Conservation (phyloP, 139 green algal species). For the Coccomyxa sp. region DNA sequence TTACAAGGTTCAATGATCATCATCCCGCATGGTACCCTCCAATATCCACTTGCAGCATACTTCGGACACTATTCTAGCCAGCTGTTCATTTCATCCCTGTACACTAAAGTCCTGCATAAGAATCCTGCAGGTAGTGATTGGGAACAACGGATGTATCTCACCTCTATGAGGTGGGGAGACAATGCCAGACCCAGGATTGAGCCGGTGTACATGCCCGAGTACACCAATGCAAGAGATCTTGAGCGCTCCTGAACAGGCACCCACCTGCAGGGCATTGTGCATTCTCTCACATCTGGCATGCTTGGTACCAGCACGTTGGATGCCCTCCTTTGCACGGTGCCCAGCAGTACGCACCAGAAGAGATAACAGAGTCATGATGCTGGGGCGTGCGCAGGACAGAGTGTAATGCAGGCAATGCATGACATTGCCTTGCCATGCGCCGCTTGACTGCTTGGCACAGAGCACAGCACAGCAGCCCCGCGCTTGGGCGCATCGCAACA, state of each 20-base stretch:
- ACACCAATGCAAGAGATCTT: slow-evolving; percentile 88
- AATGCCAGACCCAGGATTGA: slow-evolving; percentile 80
- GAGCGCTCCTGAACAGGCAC: slow-evolving; percentile 83
- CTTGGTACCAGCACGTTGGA: too few species aligned
- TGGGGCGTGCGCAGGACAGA: neutral
- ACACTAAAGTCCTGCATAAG: neutral
- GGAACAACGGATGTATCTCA: slow-evolving; percentile 1
- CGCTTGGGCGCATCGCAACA: too few species aligned
- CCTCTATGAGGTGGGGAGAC: slow-evolving; percentile 71
- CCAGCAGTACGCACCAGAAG: too few species aligned
- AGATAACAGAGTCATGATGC: too few species aligned
- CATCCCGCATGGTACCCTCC: too few species aligned
- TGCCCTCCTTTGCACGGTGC: too few species aligned
- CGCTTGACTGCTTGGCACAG: neutral
- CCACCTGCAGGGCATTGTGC: slow-evolving; percentile 72
- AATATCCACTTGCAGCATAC: neutral
- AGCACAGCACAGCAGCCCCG: too few species aligned
- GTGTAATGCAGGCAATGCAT: too few species aligned
- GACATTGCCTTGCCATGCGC: neutral
- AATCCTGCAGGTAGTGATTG: neutral
- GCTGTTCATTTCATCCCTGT: neutral
- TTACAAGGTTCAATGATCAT: too few species aligned
- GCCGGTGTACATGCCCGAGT: slow-evolving; percentile 94
- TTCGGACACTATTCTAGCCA: neutral
- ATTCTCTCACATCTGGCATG: too few species aligned